These are phyloP conservation scores for Peronospora destructor DNA, from an alignment of 352 stramenopile species.

Conservation along the genomic window DNA sequence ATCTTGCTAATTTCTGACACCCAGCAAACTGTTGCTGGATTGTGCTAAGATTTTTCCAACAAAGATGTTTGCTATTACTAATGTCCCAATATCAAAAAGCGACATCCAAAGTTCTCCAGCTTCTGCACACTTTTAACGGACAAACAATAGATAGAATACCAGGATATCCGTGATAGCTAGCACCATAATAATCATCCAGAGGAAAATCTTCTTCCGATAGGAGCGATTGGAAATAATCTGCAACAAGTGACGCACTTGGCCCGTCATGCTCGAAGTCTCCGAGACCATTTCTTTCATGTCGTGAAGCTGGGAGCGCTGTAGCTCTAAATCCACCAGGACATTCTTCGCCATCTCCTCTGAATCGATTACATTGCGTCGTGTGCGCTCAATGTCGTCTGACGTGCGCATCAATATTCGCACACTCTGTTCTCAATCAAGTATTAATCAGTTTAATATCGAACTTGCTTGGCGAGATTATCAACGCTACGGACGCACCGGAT, in stretches of 20 bases:
- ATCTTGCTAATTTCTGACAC: too few species aligned
- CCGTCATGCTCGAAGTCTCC: slow-evolving; percentile 61
- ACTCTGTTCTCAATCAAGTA: slow-evolving; percentile 22
- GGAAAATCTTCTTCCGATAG: slow-evolving; percentile 61
- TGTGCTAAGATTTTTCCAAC: too few species aligned
- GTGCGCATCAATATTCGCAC: slow-evolving; percentile 59
- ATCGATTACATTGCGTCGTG: slow-evolving; percentile 52
- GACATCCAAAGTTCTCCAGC: background rate
- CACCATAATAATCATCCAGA: slow-evolving; percentile 62
- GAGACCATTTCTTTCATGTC: slow-evolving; percentile 78
- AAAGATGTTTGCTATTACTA: too few species aligned
- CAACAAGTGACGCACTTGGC: slow-evolving; percentile 55
- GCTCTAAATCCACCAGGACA: slow-evolving; percentile 69
- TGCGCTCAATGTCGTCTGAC: slow-evolving; percentile 68
- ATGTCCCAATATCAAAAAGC: too few species aligned
- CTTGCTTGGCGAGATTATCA: background rate
- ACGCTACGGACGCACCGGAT: slow-evolving; percentile 33
- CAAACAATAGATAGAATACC: slow-evolving; percentile 84
- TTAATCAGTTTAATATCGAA: too few species aligned
- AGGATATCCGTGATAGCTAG: slow-evolving; percentile 60
- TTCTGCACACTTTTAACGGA: slow-evolving; percentile 27
- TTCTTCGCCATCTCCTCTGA: slow-evolving; percentile 66
- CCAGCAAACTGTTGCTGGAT: too few species aligned
- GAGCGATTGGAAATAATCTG: slow-evolving; percentile 66
- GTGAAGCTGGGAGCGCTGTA: slow-evolving; percentile 70